Conservation (phyloP, 2,329 filamentous ascomycete species). For the Chrysosporium keratinophilum region DNA sequence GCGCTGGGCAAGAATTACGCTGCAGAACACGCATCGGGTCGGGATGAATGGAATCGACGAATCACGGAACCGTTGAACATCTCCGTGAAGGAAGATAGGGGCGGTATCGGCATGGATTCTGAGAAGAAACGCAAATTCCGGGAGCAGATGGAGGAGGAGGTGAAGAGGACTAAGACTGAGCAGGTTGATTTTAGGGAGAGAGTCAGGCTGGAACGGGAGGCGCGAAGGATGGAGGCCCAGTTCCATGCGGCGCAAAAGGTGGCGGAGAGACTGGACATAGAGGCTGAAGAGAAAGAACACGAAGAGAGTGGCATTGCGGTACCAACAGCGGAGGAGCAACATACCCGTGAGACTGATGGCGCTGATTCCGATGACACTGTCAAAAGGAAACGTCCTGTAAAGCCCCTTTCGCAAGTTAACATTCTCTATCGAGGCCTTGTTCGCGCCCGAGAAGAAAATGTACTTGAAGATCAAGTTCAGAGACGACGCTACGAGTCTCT, state of each 20-base stretch:
- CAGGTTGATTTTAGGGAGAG: slow-evolving; percentile 64
- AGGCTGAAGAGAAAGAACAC: slow-evolving; percentile 18
- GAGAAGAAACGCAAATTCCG: slow-evolving; percentile 69
- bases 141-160: slow-evolving; percentile 49
- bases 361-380: background rate
- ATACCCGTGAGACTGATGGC: slow-evolving; percentile 12
- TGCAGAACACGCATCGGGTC: slow-evolving; percentile 19
- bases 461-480: slow-evolving; percentile 56
- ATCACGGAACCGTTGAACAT: slow-evolving; percentile 65
- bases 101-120: slow-evolving; percentile 72
- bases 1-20: slow-evolving; percentile 56
- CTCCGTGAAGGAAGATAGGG: slow-evolving; percentile 64
- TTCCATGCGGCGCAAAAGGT: slow-evolving; percentile 71
- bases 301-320: slow-evolving; percentile 2
- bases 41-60: slow-evolving; percentile 25
- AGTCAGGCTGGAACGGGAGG: slow-evolving; percentile 59
- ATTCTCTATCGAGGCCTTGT: slow-evolving; percentile 71
- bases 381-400: slow-evolving; percentile 16
- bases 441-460: slow-evolving; percentile 56
- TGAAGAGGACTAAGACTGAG: slow-evolving; percentile 54
- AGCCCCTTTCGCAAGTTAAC: slow-evolving; percentile 57
- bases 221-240: slow-evolving; percentile 56
- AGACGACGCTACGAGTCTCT: slow-evolving; percentile 58
- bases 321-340: slow-evolving; percentile 8
- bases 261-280: slow-evolving; percentile 61